Base-by-base conservation (phyloP, 2,329 filamentous ascomycete species). In the Blastomyces emzantsi region DNA sequence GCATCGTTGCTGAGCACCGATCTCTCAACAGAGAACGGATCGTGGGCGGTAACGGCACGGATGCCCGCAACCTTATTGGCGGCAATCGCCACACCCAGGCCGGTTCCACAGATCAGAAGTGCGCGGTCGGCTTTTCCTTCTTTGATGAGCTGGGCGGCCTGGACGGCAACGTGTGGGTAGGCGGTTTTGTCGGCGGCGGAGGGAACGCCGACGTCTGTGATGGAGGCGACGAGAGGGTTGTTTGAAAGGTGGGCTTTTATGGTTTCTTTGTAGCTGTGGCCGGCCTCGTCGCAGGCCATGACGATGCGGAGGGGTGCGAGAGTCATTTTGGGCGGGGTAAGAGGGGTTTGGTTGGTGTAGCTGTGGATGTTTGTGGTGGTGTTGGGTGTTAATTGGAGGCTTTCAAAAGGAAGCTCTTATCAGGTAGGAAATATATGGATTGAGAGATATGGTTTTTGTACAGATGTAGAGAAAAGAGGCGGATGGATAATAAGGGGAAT, bases 41-140 rank as follows among this genome's bases (percentile, higher is more conserved):
- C 91, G 74, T 96, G 91, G 0, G 91, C 91, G 5, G 90, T 95
- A 22, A 95, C 91, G n/a, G 91, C 91, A 30, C 90, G 82, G 66
- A 95, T 85, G 6, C 90, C 90, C 63, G 86, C 87, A 67, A 95
- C 86, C 76, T 95, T 95, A 82, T 95, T 95, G 68, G 91, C 91
- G n/a, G 85, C 80, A 73, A 95, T 95, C 70, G 91, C 90, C 8
- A 96, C 91, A 25, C 91, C 91, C 8, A 96, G 83, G 0, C 91
- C 91, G 0, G 91, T 95, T 2, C 91, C 90, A 78, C 90, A 95
- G 78, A 95, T 90, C 52, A 92, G 79, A 47, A 95, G 81, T 0
- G 90, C 90, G 62, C 90, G 87, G 76, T 95, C 90, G 61, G 84
- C 88, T 70, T 80, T 77, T 66, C 79, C 78, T 55, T 75, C 74